Evolutionary conservation across 768 basidiomycete species (phyloP), one percentile per base, ranked within the genome.

Genomic region (Termitomyces sp.): DNA sequence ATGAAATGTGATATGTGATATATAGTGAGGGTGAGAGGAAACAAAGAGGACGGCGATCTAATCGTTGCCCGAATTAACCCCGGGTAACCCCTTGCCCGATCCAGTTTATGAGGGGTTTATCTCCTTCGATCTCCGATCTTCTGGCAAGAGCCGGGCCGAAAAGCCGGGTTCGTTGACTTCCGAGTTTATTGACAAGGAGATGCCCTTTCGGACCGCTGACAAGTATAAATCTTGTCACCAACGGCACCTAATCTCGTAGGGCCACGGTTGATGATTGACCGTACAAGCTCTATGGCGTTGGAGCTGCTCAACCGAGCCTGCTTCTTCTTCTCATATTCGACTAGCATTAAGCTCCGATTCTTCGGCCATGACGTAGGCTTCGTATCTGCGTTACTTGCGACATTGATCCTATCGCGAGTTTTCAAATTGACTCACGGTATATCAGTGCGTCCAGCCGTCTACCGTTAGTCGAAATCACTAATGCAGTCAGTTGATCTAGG

Each of bases 351-450:
- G 21, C 35, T 62, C 25, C 47, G 40, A n/a, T 52, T 63, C 27
- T 35, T 64, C 9, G 57, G 59, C 21, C 49, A 64, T 58, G 59
- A 60, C 14, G 27, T 60, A 30, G 49, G 54, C 39, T 10, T 63
- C 16, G 17, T 41, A 35, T 61, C 61, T 25, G 53, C 66, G 9
- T 37, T 68, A 0, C 25, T 64, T 6, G 57, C 56, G 7, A 59
- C 72, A 17, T 72, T 72, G 55, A 41, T 69, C 4, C 56, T 66
- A 5, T 75, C 75, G 2, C 70, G 67, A 54, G 49, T 71, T 8
- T n/a, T 70, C 47, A 70, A 69, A 44, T 66, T 69, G 23, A 44
- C 68, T 11, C 63, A 64, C 34, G 69, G 68, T 11, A 51, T 76
- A 25, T 61, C 67, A 63, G 76, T 75, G 39, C 34, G 69, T 53